These are phyloP conservation scores for Saturnispora hagleri DNA, from an alignment of 805 yeast genomes.

Conservation along the genomic window DNA sequence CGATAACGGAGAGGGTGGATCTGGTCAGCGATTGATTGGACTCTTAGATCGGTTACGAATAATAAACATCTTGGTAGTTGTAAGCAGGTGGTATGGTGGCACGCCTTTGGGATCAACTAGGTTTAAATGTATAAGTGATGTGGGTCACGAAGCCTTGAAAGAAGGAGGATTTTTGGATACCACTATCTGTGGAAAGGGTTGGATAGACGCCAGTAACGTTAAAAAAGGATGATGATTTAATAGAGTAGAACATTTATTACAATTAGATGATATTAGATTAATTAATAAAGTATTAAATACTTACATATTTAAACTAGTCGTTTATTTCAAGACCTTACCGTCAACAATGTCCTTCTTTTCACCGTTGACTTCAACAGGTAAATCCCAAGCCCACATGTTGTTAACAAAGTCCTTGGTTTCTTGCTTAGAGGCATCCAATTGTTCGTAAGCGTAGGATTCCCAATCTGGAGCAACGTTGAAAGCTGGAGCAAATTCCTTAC, in stretches of 20 bases:
- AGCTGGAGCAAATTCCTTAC: slow-evolving; percentile 85
- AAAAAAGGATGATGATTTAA: not conserved
- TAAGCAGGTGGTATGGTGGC: slow-evolving; percentile 80
- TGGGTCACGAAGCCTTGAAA: slow-evolving; percentile 43
- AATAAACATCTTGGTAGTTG: slow-evolving; percentile 53
- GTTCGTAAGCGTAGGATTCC: slow-evolving; percentile 83
- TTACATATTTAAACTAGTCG: slow-evolving; percentile 4
- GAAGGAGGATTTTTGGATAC: slow-evolving; percentile 25
- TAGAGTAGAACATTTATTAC: not conserved
- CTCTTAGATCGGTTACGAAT: slow-evolving; percentile 41
- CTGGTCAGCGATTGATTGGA: slow-evolving; percentile 52
- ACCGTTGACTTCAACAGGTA: slow-evolving; percentile 78
- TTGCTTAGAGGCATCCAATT: slow-evolving; percentile 70
- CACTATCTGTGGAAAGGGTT: slow-evolving; percentile 3
- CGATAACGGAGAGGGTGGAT: slow-evolving; percentile 71
- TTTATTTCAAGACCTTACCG: slow-evolving; percentile 94
- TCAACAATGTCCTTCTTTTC: slow-evolving; percentile 82
- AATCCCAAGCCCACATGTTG: slow-evolving; percentile 98
- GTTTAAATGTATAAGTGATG: slow-evolving; percentile 55
- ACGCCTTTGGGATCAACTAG: slow-evolving; percentile 62
- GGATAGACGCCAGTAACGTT: slow-evolving; percentile 11
- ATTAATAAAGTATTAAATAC: not conserved
- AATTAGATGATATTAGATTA: slow-evolving; percentile 1
- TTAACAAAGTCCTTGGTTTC: slow-evolving; percentile 73
- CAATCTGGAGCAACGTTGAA: slow-evolving; percentile 98